Evolutionary conservation across 2,329 filamentous ascomycete genomes (phyloP), one percentile per base, ranked within the genome.

Genomic region (Calonectria leucothoes): DNA sequence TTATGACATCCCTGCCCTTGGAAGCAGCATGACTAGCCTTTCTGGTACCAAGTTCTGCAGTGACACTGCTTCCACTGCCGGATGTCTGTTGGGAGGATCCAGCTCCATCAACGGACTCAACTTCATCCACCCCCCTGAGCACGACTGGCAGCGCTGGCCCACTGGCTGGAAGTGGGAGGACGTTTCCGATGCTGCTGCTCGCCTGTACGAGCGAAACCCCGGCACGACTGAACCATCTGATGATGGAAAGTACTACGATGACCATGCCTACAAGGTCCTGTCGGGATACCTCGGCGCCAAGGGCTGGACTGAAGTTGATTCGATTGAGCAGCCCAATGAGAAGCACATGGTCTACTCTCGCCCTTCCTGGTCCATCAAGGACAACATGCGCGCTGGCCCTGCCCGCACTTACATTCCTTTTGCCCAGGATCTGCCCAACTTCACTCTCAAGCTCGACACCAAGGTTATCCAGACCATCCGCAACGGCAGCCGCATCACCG

Each of bases 381-480:
- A 92, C 66, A 92, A 92, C 69, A 90, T 93, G 83, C 87, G 93
- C 74, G 91, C 91, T 57, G 93, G 93, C 1, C 93, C 93, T 42
- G 86, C 94, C 82, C 91, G 91, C 5, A 94, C 93, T 0, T 95
- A 95, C 81, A 89, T 95, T 8, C 90, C 92, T 4, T 88, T 88
- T 14, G 92, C 92, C 4, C 86, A 87, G 70, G 84, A 85, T 31
- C 87, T 91, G 68, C 84, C 86, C 23, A 93, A 94, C 84, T 95
- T 95, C 82, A 88, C 90, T 52, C 85, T 95, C 63, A 91, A 90
- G 86, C 89, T 89, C 23, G 90, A 92, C 79, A 93, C 93, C 1
- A 88, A 89, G 57, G 93, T 94, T 6, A 88, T 89, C 74, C 89
- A 93, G 66, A 88, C 94, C 17, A 84, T 94, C 15, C 91, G 93